Evolutionary conservation across 2,329 filamentous ascomycete genomes (phyloP).

Genomic region (Sphaerulina musiva): DNA sequence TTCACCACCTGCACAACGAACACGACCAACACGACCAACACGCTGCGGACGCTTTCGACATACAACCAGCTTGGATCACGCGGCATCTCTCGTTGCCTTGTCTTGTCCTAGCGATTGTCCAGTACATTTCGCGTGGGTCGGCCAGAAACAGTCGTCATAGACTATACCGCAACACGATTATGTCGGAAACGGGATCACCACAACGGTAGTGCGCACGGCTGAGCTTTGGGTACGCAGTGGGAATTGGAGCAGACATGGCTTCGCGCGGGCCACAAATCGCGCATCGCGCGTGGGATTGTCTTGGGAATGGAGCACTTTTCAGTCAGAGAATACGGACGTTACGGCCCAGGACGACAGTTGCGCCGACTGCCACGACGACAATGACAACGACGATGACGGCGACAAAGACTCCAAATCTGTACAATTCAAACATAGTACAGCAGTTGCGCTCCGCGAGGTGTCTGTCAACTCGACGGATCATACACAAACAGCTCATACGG

Average conservation of each 20-base stretch:
- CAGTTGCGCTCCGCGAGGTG: background rate
- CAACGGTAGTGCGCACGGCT: conserved; percentile 1
- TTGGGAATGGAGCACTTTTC: conserved; percentile 33
- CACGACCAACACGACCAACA: too few species aligned
- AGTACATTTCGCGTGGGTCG: background rate
- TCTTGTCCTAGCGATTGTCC: background rate
- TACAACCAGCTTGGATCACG: too few species aligned
- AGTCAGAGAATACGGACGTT: conserved; percentile 30
- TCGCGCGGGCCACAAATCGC: conserved; percentile 22
- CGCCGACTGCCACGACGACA: background rate
- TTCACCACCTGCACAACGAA: too few species aligned
- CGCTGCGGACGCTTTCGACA: too few species aligned
- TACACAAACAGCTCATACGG: background rate
- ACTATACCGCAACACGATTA: background rate
- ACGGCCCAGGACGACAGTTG: background rate
- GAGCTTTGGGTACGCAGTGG: background rate
- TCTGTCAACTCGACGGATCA: conserved; percentile 12
- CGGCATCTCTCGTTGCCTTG: too few species aligned
- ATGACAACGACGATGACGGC: background rate
- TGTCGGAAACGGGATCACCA: conserved; percentile 4
- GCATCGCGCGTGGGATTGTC: conserved; percentile 30
- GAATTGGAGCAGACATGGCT: conserved; percentile 9
- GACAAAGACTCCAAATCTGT: background rate
- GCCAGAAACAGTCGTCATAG: conserved; percentile 13
- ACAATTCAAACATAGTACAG: background rate